Evolutionary conservation across 2,329 filamentous ascomycete species (phyloP).

Genomic region (Aureobasidium lini): DNA sequence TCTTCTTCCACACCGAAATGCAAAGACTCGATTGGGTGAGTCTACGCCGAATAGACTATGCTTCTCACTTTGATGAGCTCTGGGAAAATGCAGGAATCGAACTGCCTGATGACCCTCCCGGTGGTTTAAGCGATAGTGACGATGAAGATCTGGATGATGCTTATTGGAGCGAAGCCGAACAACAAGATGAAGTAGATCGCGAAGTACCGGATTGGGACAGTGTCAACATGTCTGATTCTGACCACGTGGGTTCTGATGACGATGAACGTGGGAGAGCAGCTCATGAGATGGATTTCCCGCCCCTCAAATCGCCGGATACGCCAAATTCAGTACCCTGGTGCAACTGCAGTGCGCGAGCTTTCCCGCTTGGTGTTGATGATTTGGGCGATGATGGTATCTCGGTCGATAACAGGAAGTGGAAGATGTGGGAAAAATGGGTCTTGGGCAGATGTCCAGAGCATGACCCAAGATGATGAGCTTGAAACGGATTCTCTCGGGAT

Average conservation of each 20-base stretch:
- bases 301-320: slow-evolving; percentile 35
- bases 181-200: slow-evolving; percentile 18
- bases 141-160: background rate
- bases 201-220: slow-evolving; percentile 15
- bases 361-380: slow-evolving; percentile 36
- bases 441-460: slow-evolving; percentile 25
- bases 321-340: slow-evolving; percentile 41
- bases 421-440: slow-evolving; percentile 51
- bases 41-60: slow-evolving; percentile 55
- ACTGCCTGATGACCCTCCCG: slow-evolving; percentile 39
- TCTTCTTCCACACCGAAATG: slow-evolving; percentile 50
- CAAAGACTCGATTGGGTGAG: slow-evolving; percentile 53
- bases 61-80: slow-evolving; percentile 44
- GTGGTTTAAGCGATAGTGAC: slow-evolving; percentile 31
- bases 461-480: background rate
- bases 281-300: slow-evolving; percentile 40
- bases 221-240: slow-evolving; percentile 12
- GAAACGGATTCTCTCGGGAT: no score
- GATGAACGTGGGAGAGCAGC: slow-evolving; percentile 32
- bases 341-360: slow-evolving; percentile 33
- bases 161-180: background rate
- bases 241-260: slow-evolving; percentile 26
- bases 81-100: slow-evolving; percentile 38
- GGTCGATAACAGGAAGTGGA: slow-evolving; percentile 43
- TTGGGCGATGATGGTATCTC: slow-evolving; percentile 42